Evolutionary conservation across 306 rosid genomes (phyloP), one percentile per base, ranked within the genome.

Genomic region (Rubus parviflorus): DNA sequence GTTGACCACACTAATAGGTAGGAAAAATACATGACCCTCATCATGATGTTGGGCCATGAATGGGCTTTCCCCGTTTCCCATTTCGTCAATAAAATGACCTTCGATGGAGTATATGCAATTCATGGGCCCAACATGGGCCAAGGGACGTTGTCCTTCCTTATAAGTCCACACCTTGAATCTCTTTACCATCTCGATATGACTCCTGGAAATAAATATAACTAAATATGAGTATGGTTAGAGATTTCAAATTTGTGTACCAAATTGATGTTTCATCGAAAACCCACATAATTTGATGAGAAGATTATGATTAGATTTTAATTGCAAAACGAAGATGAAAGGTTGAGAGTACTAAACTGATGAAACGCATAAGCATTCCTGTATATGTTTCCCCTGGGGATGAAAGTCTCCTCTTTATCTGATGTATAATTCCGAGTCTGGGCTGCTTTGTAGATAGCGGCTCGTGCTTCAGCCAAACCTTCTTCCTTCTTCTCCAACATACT

Each of bases 121-220:
- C 87, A 81, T 45, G 0, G 97, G 96, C 73, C 97, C 91, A 8
- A 37, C n/a, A 51, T 91, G 98, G 2, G 67, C 30, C 53, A 94
- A 51, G 1, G 98, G 97, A 12, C 52, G 79, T 70, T 90, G 92
- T 4, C 98, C 98, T 87, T 94, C 98, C 73, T 67, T 87, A 84
- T 90, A 94, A 14, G 64, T 70, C 97, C 97, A 94, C 52, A 91
- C 86, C 62, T 86, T 94, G 63, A 94, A 88, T 73, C 85, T 87
- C 83, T 89, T 90, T 84, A 73, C 16, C 97, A 94, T 94, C 84
- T 94, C 97, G n/a, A 76, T 61, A 76, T 91, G 87, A 66, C 98
- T 94, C 79, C 97, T 94, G 77, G 0, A 4, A 14, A 15, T 6
- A 22, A 57, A 5, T 30, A 7, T 23, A 61, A 0, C 1, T 25